Evolutionary conservation across 179 eudicot species (phyloP).

Genomic region (Heliamphora pulchella): DNA sequence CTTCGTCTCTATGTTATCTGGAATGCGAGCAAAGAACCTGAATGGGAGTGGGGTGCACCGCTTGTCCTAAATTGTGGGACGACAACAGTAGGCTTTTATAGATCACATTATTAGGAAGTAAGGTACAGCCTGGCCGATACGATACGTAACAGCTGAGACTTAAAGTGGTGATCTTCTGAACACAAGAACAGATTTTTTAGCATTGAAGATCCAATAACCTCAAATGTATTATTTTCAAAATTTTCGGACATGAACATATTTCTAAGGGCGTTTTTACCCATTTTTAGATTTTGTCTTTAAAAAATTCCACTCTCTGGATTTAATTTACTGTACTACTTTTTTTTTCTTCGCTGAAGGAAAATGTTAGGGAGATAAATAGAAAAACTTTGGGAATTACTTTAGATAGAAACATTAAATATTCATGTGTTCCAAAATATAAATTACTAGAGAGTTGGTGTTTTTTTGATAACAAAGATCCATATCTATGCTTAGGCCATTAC

Average conservation of each 20-base stretch:
- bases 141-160: no score
- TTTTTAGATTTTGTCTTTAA: no score
- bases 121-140: no score
- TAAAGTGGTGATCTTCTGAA: no score
- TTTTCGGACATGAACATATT: not conserved
- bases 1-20: not conserved
- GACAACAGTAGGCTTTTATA: not conserved
- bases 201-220: no score
- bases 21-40: not conserved
- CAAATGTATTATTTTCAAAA: not conserved
- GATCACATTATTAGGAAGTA: not conserved
- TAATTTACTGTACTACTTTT: not conserved
- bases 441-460: not conserved
- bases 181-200: no score
- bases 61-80: no score
- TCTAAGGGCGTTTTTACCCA: no score
- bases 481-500: not conserved
- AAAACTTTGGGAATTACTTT: not conserved
- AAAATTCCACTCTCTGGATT: no score
- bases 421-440: not conserved
- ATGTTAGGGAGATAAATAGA: not conserved
- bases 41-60: not conserved
- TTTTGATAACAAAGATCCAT: not conserved
- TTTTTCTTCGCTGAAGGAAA: not conserved
- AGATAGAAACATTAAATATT: not conserved